Percentiles rank a stretch among this genome's conserved stretches.
phyloP scores from a whole-genome alignment of 139 green algal species.

The Haematococcus lacustris region DNA sequence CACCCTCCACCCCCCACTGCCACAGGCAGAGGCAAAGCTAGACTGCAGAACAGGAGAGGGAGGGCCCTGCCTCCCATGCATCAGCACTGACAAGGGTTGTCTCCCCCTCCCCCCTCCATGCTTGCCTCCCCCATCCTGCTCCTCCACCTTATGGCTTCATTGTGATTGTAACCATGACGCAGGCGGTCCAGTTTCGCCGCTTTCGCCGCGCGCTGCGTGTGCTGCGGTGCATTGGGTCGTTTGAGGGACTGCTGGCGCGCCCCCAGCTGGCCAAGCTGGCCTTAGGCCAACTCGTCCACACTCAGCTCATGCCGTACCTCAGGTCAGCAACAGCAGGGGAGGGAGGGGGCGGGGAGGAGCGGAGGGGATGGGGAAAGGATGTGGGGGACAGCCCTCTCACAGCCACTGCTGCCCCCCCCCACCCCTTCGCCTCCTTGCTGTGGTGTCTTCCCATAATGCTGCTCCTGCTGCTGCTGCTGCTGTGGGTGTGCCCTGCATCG shows the following conservation, averaged over 20 bases:
- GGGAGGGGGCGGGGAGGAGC: no score
- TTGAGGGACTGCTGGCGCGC: constrained; percentile 48
- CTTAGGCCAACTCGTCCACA: constrained; percentile 31
- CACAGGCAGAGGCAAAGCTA: no score
- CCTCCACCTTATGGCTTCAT: not conserved
- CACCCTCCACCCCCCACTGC: no score
- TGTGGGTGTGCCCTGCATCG: no score
- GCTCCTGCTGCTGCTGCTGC: no score
- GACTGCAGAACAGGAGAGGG: not conserved
- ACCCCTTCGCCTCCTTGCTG: no score
- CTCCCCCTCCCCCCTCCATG: not conserved
- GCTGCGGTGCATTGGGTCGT: constrained; percentile 35
- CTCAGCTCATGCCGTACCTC: constrained; percentile 46
- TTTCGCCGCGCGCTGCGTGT: constrained; percentile 52
- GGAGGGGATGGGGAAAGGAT: no score
- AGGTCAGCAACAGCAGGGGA: no score
- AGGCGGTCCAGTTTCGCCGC: constrained; percentile 35
- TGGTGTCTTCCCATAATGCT: no score
- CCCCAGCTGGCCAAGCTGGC: constrained; percentile 35
- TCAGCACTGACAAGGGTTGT: not conserved
- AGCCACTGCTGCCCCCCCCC: no score
- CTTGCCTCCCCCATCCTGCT: not conserved
- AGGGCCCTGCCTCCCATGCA: not conserved
- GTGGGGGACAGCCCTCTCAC: no score
- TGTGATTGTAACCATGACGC: not conserved